Conservation (phyloP, 23 red algal species). For the Gracilariopsis chorda region DNA sequence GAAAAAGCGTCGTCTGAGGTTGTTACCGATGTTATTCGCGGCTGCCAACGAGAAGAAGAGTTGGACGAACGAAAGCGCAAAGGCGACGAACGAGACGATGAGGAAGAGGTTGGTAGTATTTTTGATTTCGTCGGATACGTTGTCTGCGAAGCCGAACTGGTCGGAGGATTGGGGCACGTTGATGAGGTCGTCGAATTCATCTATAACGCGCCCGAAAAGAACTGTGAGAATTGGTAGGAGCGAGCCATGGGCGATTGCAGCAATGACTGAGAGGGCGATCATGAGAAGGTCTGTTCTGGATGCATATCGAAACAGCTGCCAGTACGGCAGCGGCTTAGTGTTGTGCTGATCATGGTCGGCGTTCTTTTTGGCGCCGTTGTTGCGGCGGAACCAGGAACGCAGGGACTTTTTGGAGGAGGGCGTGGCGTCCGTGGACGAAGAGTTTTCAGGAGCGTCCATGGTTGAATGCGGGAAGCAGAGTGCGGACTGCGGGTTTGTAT, state of each 20-base stretch:
- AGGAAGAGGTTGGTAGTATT: conserved; percentile 38
- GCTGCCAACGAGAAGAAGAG: conserved; percentile 2
- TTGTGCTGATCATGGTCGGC: background rate
- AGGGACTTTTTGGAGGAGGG: background rate
- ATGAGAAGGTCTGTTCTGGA: conserved; percentile 33
- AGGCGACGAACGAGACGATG: conserved; percentile 28
- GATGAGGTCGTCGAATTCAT: conserved; percentile 8
- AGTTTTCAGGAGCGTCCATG: too few relatives aligned
- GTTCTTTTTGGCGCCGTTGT: background rate
- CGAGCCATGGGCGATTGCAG: conserved; percentile 62
- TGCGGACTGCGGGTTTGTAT: too few relatives aligned
- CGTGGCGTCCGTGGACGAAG: background rate
- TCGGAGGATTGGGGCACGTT: background rate
- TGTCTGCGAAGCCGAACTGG: background rate
- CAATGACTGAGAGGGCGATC: conserved; percentile 38
- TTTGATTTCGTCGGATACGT: background rate
- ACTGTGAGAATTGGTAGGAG: conserved; percentile 76
- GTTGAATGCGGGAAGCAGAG: too few relatives aligned
- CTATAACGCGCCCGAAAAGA: conserved; percentile 77
- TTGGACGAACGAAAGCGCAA: conserved; percentile 26
- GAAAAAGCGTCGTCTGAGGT: conserved; percentile 15
- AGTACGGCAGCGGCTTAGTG: conserved; percentile 27
- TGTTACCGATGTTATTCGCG: conserved; percentile 46
- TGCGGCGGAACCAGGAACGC: background rate
- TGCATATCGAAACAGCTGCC: conserved; percentile 59